phyloP scores from a whole-genome alignment of 371 early-diverging fungal genomes.

The Mortierella sp. region DNA sequence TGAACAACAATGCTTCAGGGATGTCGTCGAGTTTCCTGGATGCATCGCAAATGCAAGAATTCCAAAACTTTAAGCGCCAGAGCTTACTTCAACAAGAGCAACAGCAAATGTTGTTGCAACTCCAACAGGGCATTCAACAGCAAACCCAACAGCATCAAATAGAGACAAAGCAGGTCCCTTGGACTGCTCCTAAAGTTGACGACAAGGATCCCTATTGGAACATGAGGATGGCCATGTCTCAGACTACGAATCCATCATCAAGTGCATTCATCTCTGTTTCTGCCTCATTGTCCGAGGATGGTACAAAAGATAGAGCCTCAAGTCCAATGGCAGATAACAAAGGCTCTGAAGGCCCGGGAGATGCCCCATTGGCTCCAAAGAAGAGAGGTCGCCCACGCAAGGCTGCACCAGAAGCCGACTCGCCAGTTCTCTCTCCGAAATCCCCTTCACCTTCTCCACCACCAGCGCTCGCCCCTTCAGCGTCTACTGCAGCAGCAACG shows the following conservation, averaged over 20 bases:
- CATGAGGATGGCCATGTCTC: constrained; percentile 46
- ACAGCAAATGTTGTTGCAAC: constrained; percentile 41
- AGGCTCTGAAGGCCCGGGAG: neutral
- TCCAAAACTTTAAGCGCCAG: constrained; percentile 53
- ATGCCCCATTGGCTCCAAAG: constrained; percentile 39
- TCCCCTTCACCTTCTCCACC: constrained; percentile 21
- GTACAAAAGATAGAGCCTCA: neutral
- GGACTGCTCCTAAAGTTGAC: constrained; percentile 9
- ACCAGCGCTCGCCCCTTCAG: constrained; percentile 20
- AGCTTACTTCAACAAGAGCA: constrained; percentile 41
- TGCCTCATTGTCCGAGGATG: constrained; percentile 12
- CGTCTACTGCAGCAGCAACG: constrained; percentile 23
- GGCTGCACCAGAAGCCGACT: constrained; percentile 23
- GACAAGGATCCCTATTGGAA: constrained; percentile 43
- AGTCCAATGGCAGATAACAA: neutral
- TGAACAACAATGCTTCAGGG: constrained; percentile 3
- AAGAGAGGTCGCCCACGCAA: constrained; percentile 57
- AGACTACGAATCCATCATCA: constrained; percentile 41
- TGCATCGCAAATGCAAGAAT: constrained; percentile 53
- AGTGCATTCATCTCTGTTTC: constrained; percentile 40
- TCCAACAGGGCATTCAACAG: constrained; percentile 44
- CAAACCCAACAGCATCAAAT: constrained; percentile 19
- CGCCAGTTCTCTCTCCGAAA: constrained; percentile 28
- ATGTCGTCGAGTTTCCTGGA: constrained; percentile 53
- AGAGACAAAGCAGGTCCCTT: constrained; percentile 25